A percentile compares a stretch with the other conserved stretches of the same genome.
Evolutionary conservation across 2,329 filamentous ascomycete genomes (phyloP).

Genomic region (Beauveria pseudobassiana): DNA sequence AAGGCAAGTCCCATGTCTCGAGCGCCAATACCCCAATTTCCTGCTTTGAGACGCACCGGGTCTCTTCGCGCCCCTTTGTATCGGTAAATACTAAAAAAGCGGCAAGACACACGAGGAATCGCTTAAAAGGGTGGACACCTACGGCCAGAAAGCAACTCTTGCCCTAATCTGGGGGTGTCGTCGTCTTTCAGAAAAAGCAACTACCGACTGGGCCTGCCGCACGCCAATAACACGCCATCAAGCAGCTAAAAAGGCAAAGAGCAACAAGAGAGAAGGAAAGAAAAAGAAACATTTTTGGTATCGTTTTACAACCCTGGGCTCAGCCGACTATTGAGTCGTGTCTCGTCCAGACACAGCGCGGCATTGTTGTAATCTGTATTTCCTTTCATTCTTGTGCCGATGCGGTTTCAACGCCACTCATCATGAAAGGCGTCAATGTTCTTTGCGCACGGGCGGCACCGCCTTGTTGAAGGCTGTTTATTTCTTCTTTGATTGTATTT

Average conservation of each 20-base stretch:
- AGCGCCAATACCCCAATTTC: not conserved
- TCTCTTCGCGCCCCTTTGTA: not conserved
- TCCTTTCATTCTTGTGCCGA: too few species aligned
- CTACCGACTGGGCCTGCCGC: not conserved
- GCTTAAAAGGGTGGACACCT: not conserved
- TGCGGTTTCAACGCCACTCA: too few species aligned
- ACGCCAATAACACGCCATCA: not conserved
- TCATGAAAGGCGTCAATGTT: too few species aligned
- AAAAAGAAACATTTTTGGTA: not conserved
- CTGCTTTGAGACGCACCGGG: not conserved
- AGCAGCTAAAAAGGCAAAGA: not conserved
- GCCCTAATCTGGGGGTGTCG: not conserved
- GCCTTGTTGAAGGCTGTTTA: too few species aligned
- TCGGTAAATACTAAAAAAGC: not conserved
- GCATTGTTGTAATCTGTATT: too few species aligned
- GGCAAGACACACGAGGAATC: not conserved
- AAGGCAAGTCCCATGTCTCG: conserved; percentile 1
- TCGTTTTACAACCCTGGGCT: too few species aligned
- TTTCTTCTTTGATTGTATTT: too few species aligned
- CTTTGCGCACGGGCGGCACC: too few species aligned
- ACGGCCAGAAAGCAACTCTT: conserved; percentile 3
- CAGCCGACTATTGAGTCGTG: too few species aligned
- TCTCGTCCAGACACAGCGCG: too few species aligned
- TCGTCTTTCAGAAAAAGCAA: conserved; percentile 1
- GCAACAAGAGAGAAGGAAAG: not conserved